phyloP scores from a whole-genome alignment of 139 green algal species.

The Eudorina sp. region DNA sequence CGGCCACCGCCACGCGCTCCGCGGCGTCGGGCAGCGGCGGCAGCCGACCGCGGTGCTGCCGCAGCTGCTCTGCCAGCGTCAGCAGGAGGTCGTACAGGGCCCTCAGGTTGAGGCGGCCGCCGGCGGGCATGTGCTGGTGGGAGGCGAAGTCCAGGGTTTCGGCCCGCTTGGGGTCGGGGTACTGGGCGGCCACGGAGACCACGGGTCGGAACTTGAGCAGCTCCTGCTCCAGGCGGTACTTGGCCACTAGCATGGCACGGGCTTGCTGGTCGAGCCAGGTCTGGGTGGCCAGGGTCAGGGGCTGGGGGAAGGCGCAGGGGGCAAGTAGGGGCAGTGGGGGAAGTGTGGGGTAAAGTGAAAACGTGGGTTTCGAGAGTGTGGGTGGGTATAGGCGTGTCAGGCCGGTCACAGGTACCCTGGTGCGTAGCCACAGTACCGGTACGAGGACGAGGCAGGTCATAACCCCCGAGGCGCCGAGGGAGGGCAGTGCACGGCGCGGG shows the following conservation, averaged over 20 bases:
- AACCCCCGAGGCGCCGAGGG: too few species aligned
- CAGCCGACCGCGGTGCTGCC: slow-evolving; percentile 3
- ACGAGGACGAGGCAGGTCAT: too few species aligned
- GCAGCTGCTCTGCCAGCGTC: not conserved
- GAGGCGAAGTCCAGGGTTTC: slow-evolving; percentile 17
- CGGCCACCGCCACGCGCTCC: not conserved
- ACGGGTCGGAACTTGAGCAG: slow-evolving; percentile 44
- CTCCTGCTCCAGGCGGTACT: slow-evolving; percentile 25
- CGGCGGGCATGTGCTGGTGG: slow-evolving; percentile 36
- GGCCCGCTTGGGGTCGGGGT: not conserved
- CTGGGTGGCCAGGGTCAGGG: slow-evolving; percentile 28
- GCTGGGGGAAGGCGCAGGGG: slow-evolving; percentile 13
- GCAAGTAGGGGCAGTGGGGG: not conserved
- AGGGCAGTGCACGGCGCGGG: too few species aligned
- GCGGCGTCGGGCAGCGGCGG: not conserved
- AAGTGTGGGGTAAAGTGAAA: too few species aligned
- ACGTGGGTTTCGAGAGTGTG: too few species aligned
- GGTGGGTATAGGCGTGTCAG: too few species aligned
- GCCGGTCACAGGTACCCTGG: too few species aligned
- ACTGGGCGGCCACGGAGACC: slow-evolving; percentile 12
- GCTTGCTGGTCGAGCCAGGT: slow-evolving; percentile 49
- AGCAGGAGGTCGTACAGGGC: slow-evolving; percentile 11
- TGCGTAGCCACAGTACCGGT: too few species aligned
- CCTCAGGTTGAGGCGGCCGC: slow-evolving; percentile 39
- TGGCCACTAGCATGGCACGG: slow-evolving; percentile 29